These are phyloP conservation scores for Mycena crocata DNA, from an alignment of 768 basidiomycete species.

Conservation along the genomic window DNA sequence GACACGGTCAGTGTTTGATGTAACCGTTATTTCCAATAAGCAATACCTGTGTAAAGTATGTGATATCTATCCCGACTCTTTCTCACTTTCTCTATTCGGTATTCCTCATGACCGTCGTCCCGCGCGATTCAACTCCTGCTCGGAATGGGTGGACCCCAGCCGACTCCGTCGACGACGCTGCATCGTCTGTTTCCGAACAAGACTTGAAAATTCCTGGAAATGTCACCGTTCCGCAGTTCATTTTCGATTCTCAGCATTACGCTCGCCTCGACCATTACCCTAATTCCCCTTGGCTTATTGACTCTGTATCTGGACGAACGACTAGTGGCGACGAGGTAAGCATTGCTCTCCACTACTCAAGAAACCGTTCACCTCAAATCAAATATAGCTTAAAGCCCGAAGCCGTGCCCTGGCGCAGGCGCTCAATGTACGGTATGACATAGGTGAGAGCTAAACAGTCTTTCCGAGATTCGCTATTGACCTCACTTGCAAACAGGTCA, in stretches of 20 bases:
- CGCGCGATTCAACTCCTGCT: background rate
- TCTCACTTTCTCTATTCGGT: background rate
- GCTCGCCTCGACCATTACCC: slow-evolving; percentile 43
- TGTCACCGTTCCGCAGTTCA: slow-evolving; percentile 53
- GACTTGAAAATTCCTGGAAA: slow-evolving; percentile 47
- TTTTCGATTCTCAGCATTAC: slow-evolving; percentile 50
- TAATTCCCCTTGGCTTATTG: slow-evolving; percentile 50
- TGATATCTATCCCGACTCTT: background rate
- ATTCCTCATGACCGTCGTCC: slow-evolving; percentile 13
- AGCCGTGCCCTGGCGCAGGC: slow-evolving; percentile 9
- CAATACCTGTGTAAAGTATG: background rate
- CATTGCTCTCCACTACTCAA: too few relatives aligned
- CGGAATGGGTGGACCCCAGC: background rate
- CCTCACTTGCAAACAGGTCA: background rate
- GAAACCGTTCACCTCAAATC: background rate
- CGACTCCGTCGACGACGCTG: background rate
- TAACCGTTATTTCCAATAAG: too few relatives aligned
- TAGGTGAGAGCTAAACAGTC: too few relatives aligned
- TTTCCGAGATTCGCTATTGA: too few relatives aligned
- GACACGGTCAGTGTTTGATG: too few relatives aligned
- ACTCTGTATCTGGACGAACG: slow-evolving; percentile 49
- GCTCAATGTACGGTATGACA: slow-evolving; percentile 35
- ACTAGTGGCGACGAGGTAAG: slow-evolving; percentile 23
- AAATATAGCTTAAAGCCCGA: slow-evolving; percentile 22
- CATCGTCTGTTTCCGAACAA: slow-evolving; percentile 9